Evolutionary conservation across 805 yeast genomes (phyloP).

Genomic region (Lipomyces spencermartinsiae): DNA sequence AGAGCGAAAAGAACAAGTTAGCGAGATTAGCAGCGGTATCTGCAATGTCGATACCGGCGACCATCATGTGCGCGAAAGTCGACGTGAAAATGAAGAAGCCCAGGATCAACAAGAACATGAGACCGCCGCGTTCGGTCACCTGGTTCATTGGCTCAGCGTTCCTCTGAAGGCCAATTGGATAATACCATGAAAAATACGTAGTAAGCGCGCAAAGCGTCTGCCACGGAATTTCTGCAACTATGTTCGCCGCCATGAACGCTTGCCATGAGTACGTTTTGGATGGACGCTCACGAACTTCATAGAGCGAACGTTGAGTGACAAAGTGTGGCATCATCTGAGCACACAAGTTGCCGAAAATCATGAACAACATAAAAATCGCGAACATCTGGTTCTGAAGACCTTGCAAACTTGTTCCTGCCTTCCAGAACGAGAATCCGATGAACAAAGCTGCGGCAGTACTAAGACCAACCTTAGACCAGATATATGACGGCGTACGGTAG

Average conservation of each 20-base stretch:
- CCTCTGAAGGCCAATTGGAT: slow-evolving; percentile 58
- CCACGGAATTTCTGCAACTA: slow-evolving; percentile 72
- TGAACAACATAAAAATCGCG: slow-evolving; percentile 70
- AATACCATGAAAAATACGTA: slow-evolving; percentile 62
- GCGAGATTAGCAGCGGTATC: slow-evolving; percentile 40
- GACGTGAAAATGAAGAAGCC: slow-evolving; percentile 51
- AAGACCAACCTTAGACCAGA: slow-evolving; percentile 62
- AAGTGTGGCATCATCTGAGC: slow-evolving; percentile 70
- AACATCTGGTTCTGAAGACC: slow-evolving; percentile 86
- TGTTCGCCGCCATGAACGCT: slow-evolving; percentile 65
- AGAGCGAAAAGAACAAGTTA: slow-evolving; percentile 58
- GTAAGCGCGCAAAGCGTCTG: slow-evolving; percentile 63
- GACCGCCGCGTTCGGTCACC: slow-evolving; percentile 56
- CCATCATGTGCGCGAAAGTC: slow-evolving; percentile 62
- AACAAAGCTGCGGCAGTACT: slow-evolving; percentile 60
- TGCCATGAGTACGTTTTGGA: slow-evolving; percentile 73
- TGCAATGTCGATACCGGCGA: slow-evolving; percentile 42
- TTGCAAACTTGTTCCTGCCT: slow-evolving; percentile 64
- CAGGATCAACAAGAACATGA: slow-evolving; percentile 43
- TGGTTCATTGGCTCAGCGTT: slow-evolving; percentile 59
- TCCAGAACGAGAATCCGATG: slow-evolving; percentile 73
- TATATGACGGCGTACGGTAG: slow-evolving; percentile 67
- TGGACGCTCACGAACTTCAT: slow-evolving; percentile 76
- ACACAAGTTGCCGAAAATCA: slow-evolving; percentile 61
- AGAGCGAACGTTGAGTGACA: slow-evolving; percentile 66